These are phyloP conservation scores for Tuber umbilicatum DNA, from an alignment of 495 filamentous ascomycete species.

Conservation along the genomic window DNA sequence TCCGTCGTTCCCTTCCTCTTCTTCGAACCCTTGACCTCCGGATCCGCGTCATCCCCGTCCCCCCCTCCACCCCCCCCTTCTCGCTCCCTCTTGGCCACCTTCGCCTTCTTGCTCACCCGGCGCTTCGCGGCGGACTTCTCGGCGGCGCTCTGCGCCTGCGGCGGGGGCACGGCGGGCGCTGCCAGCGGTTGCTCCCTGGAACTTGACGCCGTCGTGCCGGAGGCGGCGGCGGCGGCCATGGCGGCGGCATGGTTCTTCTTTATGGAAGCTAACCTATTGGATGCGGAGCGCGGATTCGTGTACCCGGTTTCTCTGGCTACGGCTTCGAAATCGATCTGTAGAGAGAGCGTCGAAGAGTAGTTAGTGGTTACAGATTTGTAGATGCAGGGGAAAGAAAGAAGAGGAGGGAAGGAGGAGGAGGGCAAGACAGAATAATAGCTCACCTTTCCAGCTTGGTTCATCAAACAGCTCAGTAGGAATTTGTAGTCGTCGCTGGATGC, in stretches of 20 bases:
- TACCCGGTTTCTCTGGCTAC: slow-evolving; percentile 26
- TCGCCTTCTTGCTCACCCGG: neutral
- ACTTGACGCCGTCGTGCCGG: neutral
- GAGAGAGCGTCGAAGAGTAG: neutral
- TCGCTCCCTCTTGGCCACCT: neutral
- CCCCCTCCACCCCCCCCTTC: neutral
- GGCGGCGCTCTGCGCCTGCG: neutral
- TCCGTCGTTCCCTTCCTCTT: neutral
- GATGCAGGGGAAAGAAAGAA: neutral
- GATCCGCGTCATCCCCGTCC: neutral
- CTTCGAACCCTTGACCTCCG: neutral
- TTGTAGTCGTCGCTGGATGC: slow-evolving; percentile 20
- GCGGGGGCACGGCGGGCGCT: neutral
- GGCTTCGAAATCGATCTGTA: slow-evolving; percentile 25
- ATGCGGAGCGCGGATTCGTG: slow-evolving; percentile 20
- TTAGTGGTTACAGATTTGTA: neutral
- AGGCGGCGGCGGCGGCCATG: neutral
- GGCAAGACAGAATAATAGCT: neutral
- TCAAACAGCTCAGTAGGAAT: slow-evolving; percentile 25
- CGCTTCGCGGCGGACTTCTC: neutral
- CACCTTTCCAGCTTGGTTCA: slow-evolving; percentile 13
- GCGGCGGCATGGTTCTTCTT: slow-evolving; percentile 13
- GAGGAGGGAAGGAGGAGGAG: neutral
- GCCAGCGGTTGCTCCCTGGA: neutral
- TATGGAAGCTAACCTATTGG: slow-evolving; percentile 20